A percentile compares a stretch with the other conserved stretches of the same genome.
These are phyloP conservation scores for Oryza glaberrima DNA, from an alignment of 176 grass and related monocot species.

Conservation along the genomic window DNA sequence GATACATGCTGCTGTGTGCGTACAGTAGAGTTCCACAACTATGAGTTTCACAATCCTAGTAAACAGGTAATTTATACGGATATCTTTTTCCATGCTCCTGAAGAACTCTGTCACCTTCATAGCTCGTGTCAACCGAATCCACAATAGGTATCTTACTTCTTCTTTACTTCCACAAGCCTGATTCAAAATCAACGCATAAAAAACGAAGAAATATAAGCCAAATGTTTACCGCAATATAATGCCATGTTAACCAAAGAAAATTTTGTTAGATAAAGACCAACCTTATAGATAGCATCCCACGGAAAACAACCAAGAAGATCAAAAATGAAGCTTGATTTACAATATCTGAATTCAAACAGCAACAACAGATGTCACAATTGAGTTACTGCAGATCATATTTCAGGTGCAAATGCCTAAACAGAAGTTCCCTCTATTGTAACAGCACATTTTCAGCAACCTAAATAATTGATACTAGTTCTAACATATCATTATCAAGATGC, in stretches of 20 bases:
- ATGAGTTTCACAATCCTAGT: conserved; percentile 98
- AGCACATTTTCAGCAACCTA: neutral
- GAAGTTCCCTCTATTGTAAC: neutral
- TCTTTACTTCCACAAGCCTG: conserved; percentile 79
- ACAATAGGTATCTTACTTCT: conserved; percentile 87
- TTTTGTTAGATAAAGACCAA: conserved; percentile 16
- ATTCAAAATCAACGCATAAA: neutral
- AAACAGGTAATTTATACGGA: conserved; percentile 95
- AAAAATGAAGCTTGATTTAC: conserved; percentile 81
- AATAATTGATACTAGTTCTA: neutral
- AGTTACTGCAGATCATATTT: neutral
- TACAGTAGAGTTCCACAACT: conserved; percentile 92
- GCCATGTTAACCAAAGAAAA: neutral
- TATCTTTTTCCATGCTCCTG: conserved; percentile 80
- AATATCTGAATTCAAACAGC: conserved; percentile 49
- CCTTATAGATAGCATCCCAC: conserved; percentile 97
- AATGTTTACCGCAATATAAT: neutral
- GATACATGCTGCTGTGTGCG: conserved; percentile 91
- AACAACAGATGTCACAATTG: neutral
- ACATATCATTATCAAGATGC: neutral
- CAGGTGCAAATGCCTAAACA: neutral
- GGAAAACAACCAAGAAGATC: conserved; percentile 84
- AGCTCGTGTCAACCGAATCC: conserved; percentile 80
- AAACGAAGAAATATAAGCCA: conserved; percentile 3
- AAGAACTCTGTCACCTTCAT: conserved; percentile 76